Evolutionary conservation across 164 flowering plant genomes (phyloP), one percentile per base, ranked within the genome.

Genomic region (Vitis rotundifolia): DNA sequence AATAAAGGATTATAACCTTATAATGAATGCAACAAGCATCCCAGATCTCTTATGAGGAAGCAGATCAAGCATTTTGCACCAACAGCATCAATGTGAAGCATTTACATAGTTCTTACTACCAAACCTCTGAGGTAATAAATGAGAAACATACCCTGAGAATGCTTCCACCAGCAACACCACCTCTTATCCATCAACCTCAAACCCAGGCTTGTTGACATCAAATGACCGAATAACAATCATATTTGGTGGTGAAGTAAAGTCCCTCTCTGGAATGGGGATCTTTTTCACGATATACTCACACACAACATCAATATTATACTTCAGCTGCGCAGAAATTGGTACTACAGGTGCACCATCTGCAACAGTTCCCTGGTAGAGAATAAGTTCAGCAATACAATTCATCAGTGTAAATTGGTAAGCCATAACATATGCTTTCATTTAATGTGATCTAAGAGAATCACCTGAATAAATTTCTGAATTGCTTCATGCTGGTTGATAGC

Each of bases 121-220:
- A 22, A 22, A 22, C 26, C 26, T 22, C 26, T 22, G 26, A 22
- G 2, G 2, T 22, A 22, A 22, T 22, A 22, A 63, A 9, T 19
- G 64, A 48, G 14, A 68, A 31, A 65, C 82, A 63, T 81, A 92
- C 98, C 88, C 91, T 83, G 55, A 94, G 88, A 53, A 92, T 94
- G 75, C 98, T 94, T 71, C 98, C 98, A 86, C 98, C 97, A 73
- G 98, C 98, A 58, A 94, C 98, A 72, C 98, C 98, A 66, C 98
- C 98, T 74, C 73, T 90, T 5, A 94, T 88, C 54, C 97, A 85
- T 92, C 96, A 72, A 92, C 97, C 81, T 92, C 97, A 68, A 68
- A 94, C 0, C 97, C 97, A 57, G 98, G 97, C 71, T 92, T 94
- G 70, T 94, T 94, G 59, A 94, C 98, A 75, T 92, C 97, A 79